Base-by-base conservation (phyloP, 495 filamentous ascomycete genomes). In the Schizothecium vesticola region DNA sequence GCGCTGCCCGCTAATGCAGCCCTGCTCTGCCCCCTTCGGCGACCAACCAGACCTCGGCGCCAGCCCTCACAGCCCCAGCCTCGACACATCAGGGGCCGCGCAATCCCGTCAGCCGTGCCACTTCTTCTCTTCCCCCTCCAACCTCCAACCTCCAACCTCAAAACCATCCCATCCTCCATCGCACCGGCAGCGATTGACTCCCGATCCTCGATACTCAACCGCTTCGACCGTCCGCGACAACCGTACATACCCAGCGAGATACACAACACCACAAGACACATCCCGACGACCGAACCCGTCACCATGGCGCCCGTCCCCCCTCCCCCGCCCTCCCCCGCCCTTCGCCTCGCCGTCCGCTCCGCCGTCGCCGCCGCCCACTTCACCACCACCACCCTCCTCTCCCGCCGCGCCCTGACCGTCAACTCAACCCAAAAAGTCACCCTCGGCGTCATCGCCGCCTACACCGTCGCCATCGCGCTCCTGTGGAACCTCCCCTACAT, bases 401-500 rank as follows among this genome's bases (percentile, higher is more conserved):
- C 70, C 25, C 75, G 75, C 61, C 88, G 90, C 68, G 83, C 82
- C 72, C 80, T 93, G 11, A 83, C 80, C 22, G 89, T 92, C 68
- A 80, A 86, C 74, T 85, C 87, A 74, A 90, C 91, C 13, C 91
- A 93, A 75, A 86, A 85, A 56, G 83, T 92, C 4, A 93, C 90
- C 0, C 81, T 93, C 3, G 91, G 91, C 21, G 80, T 78, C 56
- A 83, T 83, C 71, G 80, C 77, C 36, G 90, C 80, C 63, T 93
- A 93, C 76, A 85, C 90, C 1, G 90, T 92, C 19, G 84, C 85
- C 55, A 92, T 93, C 70, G 89, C 89, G 3, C 77, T 92, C 24
- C 79, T 93, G 8, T 93, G 91, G 91, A 93, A 93, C 75, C 66
- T 92, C 10, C 91, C 91, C 1, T 92, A 93, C 74, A 76, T 93